These are phyloP conservation scores for Aspergillus floridensis DNA, from an alignment of 2,329 filamentous ascomycete species.

Conservation along the genomic window DNA sequence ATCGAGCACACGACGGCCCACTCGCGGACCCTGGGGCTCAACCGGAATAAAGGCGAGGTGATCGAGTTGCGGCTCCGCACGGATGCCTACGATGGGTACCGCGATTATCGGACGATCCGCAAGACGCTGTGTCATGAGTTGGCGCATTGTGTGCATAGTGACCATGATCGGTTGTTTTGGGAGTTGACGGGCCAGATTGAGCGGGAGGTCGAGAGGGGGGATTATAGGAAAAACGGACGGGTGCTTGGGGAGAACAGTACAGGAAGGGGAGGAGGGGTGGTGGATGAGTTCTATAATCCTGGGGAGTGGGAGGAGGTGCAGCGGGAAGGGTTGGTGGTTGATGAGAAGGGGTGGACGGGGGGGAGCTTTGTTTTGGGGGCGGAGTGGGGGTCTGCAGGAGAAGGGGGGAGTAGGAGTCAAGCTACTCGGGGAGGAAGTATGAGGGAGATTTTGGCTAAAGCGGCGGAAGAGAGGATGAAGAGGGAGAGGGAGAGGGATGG, in stretches of 20 bases:
- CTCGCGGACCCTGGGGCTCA: constrained; percentile 78
- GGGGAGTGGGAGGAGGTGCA: constrained; percentile 53
- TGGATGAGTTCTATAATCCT: constrained; percentile 58
- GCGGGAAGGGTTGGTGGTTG: constrained; percentile 56
- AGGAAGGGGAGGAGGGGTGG: constrained; percentile 42
- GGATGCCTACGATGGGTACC: constrained; percentile 88
- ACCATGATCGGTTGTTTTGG: constrained; percentile 89
- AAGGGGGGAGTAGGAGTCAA: constrained; percentile 12
- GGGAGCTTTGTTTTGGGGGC: constrained; percentile 72
- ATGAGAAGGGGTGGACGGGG: constrained; percentile 74
- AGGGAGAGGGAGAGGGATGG: constrained; percentile 47
- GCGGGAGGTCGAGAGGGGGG: constrained; percentile 73
- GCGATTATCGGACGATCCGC: constrained; percentile 87
- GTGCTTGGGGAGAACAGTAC: constrained; percentile 48
- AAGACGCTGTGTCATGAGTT: constrained; percentile 94
- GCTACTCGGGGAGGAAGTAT: constrained; percentile 53
- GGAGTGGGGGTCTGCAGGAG: constrained; percentile 44
- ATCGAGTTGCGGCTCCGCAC: constrained; percentile 91
- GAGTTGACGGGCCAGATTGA: constrained; percentile 83
- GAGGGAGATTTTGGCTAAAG: constrained; percentile 71
- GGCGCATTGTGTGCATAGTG: constrained; percentile 82
- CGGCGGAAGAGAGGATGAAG: constrained; percentile 66
- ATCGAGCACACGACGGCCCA: constrained; percentile 77
- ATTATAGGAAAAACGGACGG: constrained; percentile 72
- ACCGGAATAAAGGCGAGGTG: constrained; percentile 81